Evolutionary conservation across 495 filamentous ascomycete genomes (phyloP).

Genomic region (Xylaria cubensis): DNA sequence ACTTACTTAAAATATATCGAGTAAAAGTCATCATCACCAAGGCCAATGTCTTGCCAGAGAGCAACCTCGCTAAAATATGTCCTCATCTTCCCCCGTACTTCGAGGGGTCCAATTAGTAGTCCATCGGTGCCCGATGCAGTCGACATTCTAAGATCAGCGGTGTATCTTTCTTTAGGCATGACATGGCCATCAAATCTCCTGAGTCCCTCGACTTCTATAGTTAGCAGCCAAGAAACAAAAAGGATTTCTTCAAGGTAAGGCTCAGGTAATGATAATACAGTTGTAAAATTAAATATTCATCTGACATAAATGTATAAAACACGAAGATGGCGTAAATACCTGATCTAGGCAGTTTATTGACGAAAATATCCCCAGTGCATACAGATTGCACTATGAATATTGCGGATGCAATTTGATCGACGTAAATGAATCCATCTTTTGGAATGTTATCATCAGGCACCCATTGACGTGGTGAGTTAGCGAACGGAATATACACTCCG

Average conservation of each 20-base stretch:
- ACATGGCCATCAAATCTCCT: neutral
- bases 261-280: neutral
- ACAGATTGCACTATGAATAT: constrained; percentile 10
- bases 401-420: neutral
- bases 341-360: neutral
- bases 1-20: constrained; percentile 22
- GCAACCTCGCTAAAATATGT: constrained; percentile 19
- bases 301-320: neutral
- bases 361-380: neutral
- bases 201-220: neutral
- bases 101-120: neutral
- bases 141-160: constrained; percentile 2
- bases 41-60: neutral
- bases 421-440: constrained; percentile 8
- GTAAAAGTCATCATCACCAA: neutral
- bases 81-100: neutral
- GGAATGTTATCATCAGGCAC: constrained; percentile 3
- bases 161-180: neutral
- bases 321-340: neutral
- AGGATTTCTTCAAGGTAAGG: neutral
- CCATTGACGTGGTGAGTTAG: neutral
- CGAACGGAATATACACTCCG: constrained; percentile 8
- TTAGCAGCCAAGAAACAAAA: neutral
- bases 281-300: neutral
- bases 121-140: neutral